Base-by-base conservation (phyloP, 2,329 filamentous ascomycete genomes). In the Plenodomus lindquistii region DNA sequence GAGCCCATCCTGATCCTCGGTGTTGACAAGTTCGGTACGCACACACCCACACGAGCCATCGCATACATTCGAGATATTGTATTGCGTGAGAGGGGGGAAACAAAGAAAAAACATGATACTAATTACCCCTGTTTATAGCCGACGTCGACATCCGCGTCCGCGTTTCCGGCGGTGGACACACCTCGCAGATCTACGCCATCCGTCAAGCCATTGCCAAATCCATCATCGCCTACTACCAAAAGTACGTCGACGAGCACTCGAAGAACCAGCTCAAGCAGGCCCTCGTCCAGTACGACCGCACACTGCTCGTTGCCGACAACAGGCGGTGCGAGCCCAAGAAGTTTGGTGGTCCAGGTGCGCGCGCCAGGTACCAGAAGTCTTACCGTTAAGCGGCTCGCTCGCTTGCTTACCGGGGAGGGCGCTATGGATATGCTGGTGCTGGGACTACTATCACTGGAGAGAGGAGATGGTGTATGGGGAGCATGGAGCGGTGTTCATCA, bases 201-300 rank as follows among this genome's bases (percentile, higher is more conserved):
- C 91, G 94, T 72, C 94, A 99, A 84, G 93, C 94, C 73, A 97
- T 99, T 76, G 87, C 92, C 83, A 99, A 97, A 87, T 88, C 88
- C 73, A 90, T 96, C 77, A 74, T 96, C 74, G 88, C 91, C 79
- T 97, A 97, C 88, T 97, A 97, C 89, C 93, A 97, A 84, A 97
- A 99, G 86, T 99, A 87, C 83, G 91, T 97, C 80, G 94, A 99
- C 77, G 94, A 99, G 89, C 92, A 97, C 89, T 91, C 89, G 83
- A 99, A 99, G 89, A 97, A 97, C 87, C 85, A 91, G 81, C 86
- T 99, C 75, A 99, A 97, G 91, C 88, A 93, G 81, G 89, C 90
- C 67, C 87, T 99, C 69, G 89, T 93, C 74, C 86, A 91, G 78
- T 99, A 93, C 84, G 91, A 96, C 85, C 87, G 92, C 75, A 96